Base-by-base conservation (phyloP, 768 basidiomycete species). In the Sistotremastrum suecicum region DNA sequence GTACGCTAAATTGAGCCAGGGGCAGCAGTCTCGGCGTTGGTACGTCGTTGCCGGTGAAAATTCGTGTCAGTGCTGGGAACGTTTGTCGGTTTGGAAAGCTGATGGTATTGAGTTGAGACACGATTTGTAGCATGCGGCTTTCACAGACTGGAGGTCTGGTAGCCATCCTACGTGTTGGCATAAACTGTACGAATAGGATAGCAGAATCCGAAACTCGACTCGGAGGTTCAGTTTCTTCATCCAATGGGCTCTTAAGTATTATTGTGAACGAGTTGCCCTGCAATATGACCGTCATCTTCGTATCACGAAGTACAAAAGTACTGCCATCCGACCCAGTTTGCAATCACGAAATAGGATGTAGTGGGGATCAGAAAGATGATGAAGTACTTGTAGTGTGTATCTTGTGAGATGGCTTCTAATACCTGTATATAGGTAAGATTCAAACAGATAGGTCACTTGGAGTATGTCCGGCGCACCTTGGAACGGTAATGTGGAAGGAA, bases 261-360 rank as follows among this genome's bases (percentile, higher is more conserved):
- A 33, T n/a, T 1, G 4, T 42, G 9, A 11, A 42, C 33, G 7
- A 31, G n/a, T 6, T 35, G 37, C 34, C 4, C 30, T 20, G 2
- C 2, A 12, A 12, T 3, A 2, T 7, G 10, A 12, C 3, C 42
- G 32, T 20, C 1, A 2, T 20, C 20, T 20, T 20, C 20, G 20
- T 4, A 37, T 75, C 62, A 92, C 7, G 89, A 88, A 61, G 91
- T 90, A 39, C 84, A 78, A 59, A 88, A 97, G 62, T 89, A 95
- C 61, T 97, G 90, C 90, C 91, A 97, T 37, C 92, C 92, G 36
- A 94, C 87, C 94, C 94, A 98, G 56, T 97, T 97, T 37, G 90
- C 89, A 55, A 98, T 98, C 44, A 89, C 84, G 61, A 91, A 94
- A 63, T 88, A 91, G 37, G 82, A 70, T 7, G 72, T 76, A 5